Evolutionary conservation across 192 early-diverging fungal genomes (phyloP).

Genomic region (Gryganskiella cystojenkinii): DNA sequence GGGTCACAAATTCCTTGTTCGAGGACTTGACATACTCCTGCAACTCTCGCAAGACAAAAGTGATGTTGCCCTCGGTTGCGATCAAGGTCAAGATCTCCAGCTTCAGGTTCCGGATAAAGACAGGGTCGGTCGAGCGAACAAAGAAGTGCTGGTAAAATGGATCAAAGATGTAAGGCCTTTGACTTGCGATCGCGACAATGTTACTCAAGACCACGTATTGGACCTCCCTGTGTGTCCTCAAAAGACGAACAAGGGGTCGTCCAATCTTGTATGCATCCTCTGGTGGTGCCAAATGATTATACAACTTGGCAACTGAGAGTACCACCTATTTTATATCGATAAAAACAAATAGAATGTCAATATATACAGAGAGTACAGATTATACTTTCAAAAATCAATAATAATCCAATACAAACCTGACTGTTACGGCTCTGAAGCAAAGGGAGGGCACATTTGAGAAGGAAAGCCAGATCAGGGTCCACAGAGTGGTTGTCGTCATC

Average conservation of each 20-base stretch:
- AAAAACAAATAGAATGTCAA: too few relatives aligned
- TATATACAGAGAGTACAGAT: not conserved
- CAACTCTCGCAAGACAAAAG: constrained; percentile 74
- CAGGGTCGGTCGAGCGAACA: constrained; percentile 80
- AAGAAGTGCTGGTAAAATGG: constrained; percentile 84
- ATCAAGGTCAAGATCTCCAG: constrained; percentile 84
- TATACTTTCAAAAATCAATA: not conserved
- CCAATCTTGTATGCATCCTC: constrained; percentile 66
- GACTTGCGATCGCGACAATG: constrained; percentile 77
- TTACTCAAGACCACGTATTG: constrained; percentile 82
- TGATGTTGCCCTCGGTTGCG: constrained; percentile 74
- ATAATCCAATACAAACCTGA: constrained; percentile 61
- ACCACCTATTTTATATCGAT: constrained; percentile 73
- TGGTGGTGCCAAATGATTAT: constrained; percentile 72
- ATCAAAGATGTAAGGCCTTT: constrained; percentile 75
- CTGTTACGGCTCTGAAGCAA: constrained; percentile 88
- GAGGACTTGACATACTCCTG: constrained; percentile 77
- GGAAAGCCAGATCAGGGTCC: constrained; percentile 84
- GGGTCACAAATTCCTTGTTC: constrained; percentile 72
- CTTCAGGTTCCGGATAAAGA: constrained; percentile 83
- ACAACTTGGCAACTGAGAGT: constrained; percentile 72
- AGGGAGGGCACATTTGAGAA: constrained; percentile 73
- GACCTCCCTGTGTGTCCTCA: constrained; percentile 79
- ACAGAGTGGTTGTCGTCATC: constrained; percentile 54
- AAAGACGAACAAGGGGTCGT: constrained; percentile 80